Base-by-base conservation (phyloP, 331 rosid genomes). In the Saraca asoca region DNA sequence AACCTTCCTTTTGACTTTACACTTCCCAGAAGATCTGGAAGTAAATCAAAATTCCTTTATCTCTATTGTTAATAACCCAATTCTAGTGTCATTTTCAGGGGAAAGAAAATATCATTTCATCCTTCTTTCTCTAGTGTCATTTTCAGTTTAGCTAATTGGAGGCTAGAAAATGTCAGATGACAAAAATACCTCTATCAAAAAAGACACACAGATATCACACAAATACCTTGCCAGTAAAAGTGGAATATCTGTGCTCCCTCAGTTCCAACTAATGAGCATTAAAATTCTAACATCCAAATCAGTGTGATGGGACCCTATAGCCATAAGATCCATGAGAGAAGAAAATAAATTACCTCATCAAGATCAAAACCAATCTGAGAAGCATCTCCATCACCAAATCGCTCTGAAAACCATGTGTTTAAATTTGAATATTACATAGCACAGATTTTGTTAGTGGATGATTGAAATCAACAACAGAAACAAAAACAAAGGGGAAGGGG, bases 351-450 rank as follows among this genome's bases (percentile, higher is more conserved):
- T 85, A 95, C 99, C 97, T 91, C 99, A 64, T 90, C 99, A 59
- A 95, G 93, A 79, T 91, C 99, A 44, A 95, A 74, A 64, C 99
- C 97, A 80, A 95, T 90, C 85, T 88, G 99, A 80, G 99, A 90
- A 65, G 97, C 75, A 70, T 95, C 99, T 0, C 99, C 99, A 17
- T 95, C 99, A 69, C 99, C 99, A 74, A 95, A 95, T 56, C 99
- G 91, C 87, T 95, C 99, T 95, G 83, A 71, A 79, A 74, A 45
- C 54, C 12, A 71, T 53, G 51, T 29, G 16, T 70, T 70, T 44
- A 24, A 73, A 48, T 39, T 57, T 72, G 53, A 75, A 38, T 41
- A 65, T 43, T 51, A 51, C 52, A 17, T 34, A 44, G 55, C 39
- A 31, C 38, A 65, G 12, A 60, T 51, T 64, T 58, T 58, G 9